These are phyloP conservation scores for Macroventuria anomochaeta DNA, from an alignment of 2,329 filamentous ascomycete species.

Conservation along the genomic window DNA sequence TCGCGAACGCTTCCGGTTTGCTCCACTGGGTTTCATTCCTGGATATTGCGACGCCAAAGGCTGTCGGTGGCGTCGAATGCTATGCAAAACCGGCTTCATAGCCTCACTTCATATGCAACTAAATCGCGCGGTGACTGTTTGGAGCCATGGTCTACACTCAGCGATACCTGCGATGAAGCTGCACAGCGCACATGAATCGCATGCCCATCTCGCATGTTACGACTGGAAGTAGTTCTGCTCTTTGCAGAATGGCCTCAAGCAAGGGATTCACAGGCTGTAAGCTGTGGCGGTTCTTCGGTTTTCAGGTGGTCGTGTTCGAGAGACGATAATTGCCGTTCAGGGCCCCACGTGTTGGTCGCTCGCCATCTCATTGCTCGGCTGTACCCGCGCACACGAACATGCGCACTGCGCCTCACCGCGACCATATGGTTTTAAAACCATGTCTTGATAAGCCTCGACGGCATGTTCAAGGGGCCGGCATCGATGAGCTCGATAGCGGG, in stretches of 20 bases:
- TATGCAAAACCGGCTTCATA: neutral
- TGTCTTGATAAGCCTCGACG: neutral
- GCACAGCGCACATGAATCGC: neutral
- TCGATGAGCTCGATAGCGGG: slow-evolving; percentile 3
- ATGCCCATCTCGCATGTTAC: too few relatives aligned
- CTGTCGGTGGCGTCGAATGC: slow-evolving; percentile 3
- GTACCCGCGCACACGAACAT: slow-evolving; percentile 9
- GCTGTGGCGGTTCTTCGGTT: neutral
- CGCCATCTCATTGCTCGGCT: slow-evolving; percentile 28
- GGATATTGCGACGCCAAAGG: neutral
- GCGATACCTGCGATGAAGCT: neutral
- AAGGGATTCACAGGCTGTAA: neutral
- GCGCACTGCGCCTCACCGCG: neutral
- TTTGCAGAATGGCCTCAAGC: neutral
- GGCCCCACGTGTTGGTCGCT: slow-evolving; percentile 31
- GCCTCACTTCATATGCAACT: neutral
- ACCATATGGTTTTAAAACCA: neutral
- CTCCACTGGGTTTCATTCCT: neutral
- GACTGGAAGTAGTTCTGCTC: too few relatives aligned
- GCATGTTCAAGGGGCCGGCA: neutral
- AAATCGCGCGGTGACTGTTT: neutral
- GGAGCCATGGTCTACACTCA: neutral
- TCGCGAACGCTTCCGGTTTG: slow-evolving; percentile 1
- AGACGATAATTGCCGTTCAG: neutral
- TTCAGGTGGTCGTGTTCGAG: neutral